These are phyloP conservation scores for Luzula sylvatica DNA, from an alignment of 176 grass and related monocot genomes.

Conservation along the genomic window DNA sequence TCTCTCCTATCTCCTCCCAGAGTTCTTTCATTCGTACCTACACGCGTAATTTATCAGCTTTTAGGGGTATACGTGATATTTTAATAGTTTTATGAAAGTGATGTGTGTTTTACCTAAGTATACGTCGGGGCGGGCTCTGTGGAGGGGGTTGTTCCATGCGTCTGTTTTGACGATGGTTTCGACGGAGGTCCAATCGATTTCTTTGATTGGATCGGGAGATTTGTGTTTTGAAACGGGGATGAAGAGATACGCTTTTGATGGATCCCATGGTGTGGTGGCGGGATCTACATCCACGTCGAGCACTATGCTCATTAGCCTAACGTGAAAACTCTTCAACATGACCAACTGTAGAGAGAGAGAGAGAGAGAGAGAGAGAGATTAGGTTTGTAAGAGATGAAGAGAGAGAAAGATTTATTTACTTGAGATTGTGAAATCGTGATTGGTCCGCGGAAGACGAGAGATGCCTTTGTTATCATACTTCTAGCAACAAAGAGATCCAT, in stretches of 20 bases:
- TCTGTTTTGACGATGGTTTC: constrained; percentile 75
- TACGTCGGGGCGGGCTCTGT: constrained; percentile 91
- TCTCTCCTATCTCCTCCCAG: constrained; percentile 96
- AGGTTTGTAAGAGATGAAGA: background rate
- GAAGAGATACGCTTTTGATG: constrained; percentile 95
- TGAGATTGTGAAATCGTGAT: constrained; percentile 83
- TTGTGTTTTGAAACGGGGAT: constrained; percentile 42
- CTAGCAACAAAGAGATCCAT: constrained; percentile 99
- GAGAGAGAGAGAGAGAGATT: constrained; percentile 3
- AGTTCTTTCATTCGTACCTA: constrained; percentile 90
- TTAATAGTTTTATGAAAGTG: too few species aligned
- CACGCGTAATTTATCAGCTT: too few species aligned
- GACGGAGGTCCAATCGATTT: constrained; percentile 85
- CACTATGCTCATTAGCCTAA: constrained; percentile 97
- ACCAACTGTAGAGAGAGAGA: constrained; percentile 51
- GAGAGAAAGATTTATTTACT: constrained; percentile 20
- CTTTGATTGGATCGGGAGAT: constrained; percentile 37
- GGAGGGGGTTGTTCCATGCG: constrained; percentile 94
- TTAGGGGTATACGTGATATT: too few species aligned
- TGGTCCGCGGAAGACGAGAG: constrained; percentile 85
- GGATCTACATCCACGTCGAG: constrained; percentile 98
- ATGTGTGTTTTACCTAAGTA: constrained; percentile 6
- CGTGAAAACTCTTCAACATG: constrained; percentile 96
- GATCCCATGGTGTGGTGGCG: constrained; percentile 92
- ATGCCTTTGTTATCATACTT: constrained; percentile 99